phyloP scores from a whole-genome alignment of 108 stramenopile genomes.

The Poteriospumella lacustris region DNA sequence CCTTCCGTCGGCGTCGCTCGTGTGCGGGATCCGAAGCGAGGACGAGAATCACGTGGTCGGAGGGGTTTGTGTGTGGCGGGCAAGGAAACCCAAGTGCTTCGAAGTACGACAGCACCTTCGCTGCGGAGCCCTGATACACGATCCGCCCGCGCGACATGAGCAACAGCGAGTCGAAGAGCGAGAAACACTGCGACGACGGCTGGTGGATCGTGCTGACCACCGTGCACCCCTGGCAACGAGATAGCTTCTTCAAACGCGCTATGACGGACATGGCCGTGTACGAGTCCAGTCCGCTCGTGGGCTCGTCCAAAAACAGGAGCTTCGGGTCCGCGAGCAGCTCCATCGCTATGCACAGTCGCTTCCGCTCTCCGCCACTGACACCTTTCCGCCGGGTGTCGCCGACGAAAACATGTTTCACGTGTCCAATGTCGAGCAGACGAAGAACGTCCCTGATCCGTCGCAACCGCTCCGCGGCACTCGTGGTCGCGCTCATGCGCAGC shows the following conservation, averaged over 20 bases:
- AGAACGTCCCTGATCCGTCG: not conserved
- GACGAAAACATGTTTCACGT: slow-evolving; percentile 4
- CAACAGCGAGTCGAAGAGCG: too few species aligned
- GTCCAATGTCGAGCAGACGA: not conserved
- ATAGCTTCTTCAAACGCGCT: not conserved
- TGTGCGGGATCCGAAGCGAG: too few species aligned
- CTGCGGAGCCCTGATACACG: too few species aligned
- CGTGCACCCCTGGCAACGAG: not conserved
- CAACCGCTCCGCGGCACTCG: slow-evolving; percentile 12
- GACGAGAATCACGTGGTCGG: too few species aligned
- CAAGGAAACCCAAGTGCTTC: too few species aligned
- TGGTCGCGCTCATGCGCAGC: slow-evolving; percentile 51
- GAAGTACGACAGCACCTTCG: too few species aligned
- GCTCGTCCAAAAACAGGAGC: slow-evolving; percentile 69
- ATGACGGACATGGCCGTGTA: slow-evolving; percentile 59
- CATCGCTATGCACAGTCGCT: slow-evolving; percentile 70
- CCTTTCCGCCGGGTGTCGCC: slow-evolving; percentile 11
- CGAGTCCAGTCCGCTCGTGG: slow-evolving; percentile 69
- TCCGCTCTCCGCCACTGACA: slow-evolving; percentile 71
- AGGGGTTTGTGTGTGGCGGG: too few species aligned
- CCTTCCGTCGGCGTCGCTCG: too few species aligned
- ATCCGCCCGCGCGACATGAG: too few species aligned
- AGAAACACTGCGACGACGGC: too few species aligned
- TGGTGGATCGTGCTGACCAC: slow-evolving; percentile 31
- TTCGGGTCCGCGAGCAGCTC: slow-evolving; percentile 65